These are phyloP conservation scores for Vitrella brassicaformis DNA, from an alignment of 73 alveolate species.

Conservation along the genomic window DNA sequence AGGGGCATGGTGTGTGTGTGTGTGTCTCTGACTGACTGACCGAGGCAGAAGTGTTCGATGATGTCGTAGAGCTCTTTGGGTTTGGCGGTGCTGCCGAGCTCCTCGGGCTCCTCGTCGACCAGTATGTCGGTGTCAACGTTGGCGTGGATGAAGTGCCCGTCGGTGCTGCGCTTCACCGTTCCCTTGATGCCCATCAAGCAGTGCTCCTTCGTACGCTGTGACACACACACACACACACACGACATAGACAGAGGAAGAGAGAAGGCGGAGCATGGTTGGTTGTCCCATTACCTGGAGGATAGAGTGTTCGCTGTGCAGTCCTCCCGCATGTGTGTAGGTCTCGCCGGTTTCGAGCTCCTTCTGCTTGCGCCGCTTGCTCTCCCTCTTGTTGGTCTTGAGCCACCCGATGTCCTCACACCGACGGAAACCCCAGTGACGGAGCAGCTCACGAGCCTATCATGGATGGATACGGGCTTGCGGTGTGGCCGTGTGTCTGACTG, in stretches of 20 bases:
- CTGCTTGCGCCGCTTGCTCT: neutral
- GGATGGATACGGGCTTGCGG: neutral
- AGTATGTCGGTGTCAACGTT: constrained; percentile 91
- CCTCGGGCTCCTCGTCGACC: constrained; percentile 52
- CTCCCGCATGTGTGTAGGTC: no score
- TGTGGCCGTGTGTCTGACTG: no score
- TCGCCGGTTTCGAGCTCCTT: no score
- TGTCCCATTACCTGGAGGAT: no score
- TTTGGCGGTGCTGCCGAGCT: constrained; percentile 54
- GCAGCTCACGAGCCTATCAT: constrained; percentile 48
- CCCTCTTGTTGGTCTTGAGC: constrained; percentile 64
- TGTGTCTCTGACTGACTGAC: constrained; percentile 52
- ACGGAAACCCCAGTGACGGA: constrained; percentile 87
- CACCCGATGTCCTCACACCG: constrained; percentile 91
- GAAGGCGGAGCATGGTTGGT: neutral
- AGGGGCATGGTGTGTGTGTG: constrained; percentile 3
- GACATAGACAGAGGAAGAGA: neutral
- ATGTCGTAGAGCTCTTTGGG: constrained; percentile 86
- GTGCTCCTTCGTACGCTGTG: constrained; percentile 59
- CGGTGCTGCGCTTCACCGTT: constrained; percentile 82
- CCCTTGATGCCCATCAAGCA: constrained; percentile 90
- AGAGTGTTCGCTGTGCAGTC: no score
- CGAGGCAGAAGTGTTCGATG: constrained; percentile 89
- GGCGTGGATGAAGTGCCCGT: constrained; percentile 88
- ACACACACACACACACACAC: constrained; percentile 1